Base-by-base conservation (phyloP, 192 early-diverging fungal species). In the Rhizophagus sp. region DNA sequence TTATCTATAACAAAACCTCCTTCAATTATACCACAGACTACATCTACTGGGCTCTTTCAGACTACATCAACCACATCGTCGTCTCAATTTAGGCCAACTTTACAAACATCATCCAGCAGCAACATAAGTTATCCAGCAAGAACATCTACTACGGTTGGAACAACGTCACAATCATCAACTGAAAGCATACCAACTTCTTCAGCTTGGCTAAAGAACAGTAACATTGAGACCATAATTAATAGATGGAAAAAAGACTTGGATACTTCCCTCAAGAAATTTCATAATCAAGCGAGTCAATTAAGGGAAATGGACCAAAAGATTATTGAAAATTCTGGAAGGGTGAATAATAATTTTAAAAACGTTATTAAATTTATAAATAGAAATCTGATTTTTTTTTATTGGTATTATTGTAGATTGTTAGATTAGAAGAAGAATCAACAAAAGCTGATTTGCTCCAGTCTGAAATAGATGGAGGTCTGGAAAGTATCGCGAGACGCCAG, bases 231-330 rank as follows among this genome's bases (percentile, higher is more conserved):
- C 77, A 95, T 99, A 64, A 82, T 96, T 47, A 92, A 95, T 61
- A 90, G 92, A 85, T 99, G 98, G 98, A 94, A 92, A 22, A 83
- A 84, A 17, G 94, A 97, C 81, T 88, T 99, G 52, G 90, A 95
- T 57, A 87, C 84, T 57, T 90, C 91, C 66, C 93, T 94, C 2
- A 88, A 90, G 34, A 93, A 94, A 41, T 99, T 98, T 88, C 94
- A 96, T 75, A 87, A 86, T 47, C 93, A 96, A 83, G 97, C 96
- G 2, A 88, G 87, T 64, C 92, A 96, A 77, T 93, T 99, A 41
- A 85, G 87, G 39, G 87, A 93, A 62, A 96, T 93, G 96, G 98
- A 99, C 86, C 89, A 90, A 34, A 88, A 89, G 76, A 83, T 99
- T 47, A 91, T 99, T 80, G 89, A 93, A 78, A 96, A 96, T 81